These are phyloP conservation scores for Glycine latifolia DNA, from an alignment of 306 rosid species.

Conservation along the genomic window DNA sequence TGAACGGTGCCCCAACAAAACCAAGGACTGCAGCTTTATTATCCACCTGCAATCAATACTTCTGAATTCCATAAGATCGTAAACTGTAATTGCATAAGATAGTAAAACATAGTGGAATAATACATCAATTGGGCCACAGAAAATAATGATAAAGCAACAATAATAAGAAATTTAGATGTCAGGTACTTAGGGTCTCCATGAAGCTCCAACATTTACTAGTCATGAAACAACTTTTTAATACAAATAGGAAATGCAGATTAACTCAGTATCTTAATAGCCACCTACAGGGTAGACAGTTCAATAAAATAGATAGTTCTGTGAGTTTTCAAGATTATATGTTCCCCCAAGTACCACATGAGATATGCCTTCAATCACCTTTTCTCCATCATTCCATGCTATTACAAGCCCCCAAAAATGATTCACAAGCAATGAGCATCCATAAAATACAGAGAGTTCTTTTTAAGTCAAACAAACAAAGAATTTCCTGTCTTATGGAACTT, in stretches of 20 bases:
- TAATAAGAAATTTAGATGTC: background rate
- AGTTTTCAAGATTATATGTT: slow-evolving; percentile 13
- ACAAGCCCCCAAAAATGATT: slow-evolving; percentile 12
- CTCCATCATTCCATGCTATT: slow-evolving; percentile 19
- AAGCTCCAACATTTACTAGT: background rate
- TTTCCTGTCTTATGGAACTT: background rate
- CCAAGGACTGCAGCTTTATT: slow-evolving; percentile 92
- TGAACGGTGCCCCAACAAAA: slow-evolving; percentile 97
- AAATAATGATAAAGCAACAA: slow-evolving; percentile 14
- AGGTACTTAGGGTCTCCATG: background rate
- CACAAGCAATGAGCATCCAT: slow-evolving; percentile 24
- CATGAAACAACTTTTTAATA: slow-evolving; percentile 20
- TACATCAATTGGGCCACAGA: background rate
- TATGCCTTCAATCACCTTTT: background rate
- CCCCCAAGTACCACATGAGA: slow-evolving; percentile 3
- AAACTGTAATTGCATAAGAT: slow-evolving; percentile 26
- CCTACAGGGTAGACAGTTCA: slow-evolving; percentile 14
- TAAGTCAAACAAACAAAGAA: slow-evolving; percentile 21
- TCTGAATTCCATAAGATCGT: slow-evolving; percentile 33
- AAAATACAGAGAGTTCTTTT: background rate
- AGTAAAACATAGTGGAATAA: slow-evolving; percentile 10
- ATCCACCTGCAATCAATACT: slow-evolving; percentile 70
- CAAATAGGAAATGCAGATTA: background rate
- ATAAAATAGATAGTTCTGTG: slow-evolving; percentile 3
- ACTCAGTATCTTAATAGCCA: slow-evolving; percentile 31